phyloP scores from a whole-genome alignment of 2,329 filamentous ascomycete species.

The Colletotrichum abscissum region DNA sequence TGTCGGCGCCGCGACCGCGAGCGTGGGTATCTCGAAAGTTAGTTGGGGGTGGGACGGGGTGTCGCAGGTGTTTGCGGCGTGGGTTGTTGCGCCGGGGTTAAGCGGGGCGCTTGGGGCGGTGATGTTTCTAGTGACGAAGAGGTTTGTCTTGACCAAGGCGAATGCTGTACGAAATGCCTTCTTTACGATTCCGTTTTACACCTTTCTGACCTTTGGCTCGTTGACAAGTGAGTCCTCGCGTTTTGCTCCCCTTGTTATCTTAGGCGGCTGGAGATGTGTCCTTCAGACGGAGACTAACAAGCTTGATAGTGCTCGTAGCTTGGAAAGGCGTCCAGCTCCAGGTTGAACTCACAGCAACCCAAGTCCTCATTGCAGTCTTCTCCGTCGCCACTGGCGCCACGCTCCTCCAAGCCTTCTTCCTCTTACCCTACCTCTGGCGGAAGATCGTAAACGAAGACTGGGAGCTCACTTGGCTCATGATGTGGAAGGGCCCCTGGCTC shows the following conservation, averaged over 20 bases:
- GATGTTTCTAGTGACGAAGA: constrained; percentile 50
- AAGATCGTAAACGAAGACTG: constrained; percentile 63
- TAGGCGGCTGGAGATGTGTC: no score
- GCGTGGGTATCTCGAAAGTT: constrained; percentile 48
- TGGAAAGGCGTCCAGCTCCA: constrained; percentile 49
- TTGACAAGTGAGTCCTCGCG: constrained; percentile 44
- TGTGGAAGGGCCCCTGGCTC: constrained; percentile 59
- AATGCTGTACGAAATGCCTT: constrained; percentile 46
- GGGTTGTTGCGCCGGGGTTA: constrained; percentile 49
- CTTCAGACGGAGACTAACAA: constrained; percentile 15
- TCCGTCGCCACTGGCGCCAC: constrained; percentile 54
- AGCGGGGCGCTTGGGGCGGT: constrained; percentile 45
- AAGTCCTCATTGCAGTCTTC: constrained; percentile 51
- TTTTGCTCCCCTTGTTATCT: neutral
- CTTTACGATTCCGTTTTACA: constrained; percentile 50
- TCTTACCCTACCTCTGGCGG: constrained; percentile 64
- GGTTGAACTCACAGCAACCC: constrained; percentile 38
- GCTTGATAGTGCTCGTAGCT: constrained; percentile 61
- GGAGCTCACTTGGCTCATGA: constrained; percentile 60
- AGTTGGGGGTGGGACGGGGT: constrained; percentile 52
- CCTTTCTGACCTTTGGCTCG: constrained; percentile 49
- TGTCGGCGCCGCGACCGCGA: constrained; percentile 49
- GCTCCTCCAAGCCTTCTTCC: constrained; percentile 56
- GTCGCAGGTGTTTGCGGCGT: constrained; percentile 51
- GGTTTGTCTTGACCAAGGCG: constrained; percentile 42